A percentile compares a stretch with the other conserved stretches of the same genome.
These are phyloP conservation scores for Lepiota brunneoincarnata DNA, from an alignment of 768 basidiomycete species.

Conservation along the genomic window DNA sequence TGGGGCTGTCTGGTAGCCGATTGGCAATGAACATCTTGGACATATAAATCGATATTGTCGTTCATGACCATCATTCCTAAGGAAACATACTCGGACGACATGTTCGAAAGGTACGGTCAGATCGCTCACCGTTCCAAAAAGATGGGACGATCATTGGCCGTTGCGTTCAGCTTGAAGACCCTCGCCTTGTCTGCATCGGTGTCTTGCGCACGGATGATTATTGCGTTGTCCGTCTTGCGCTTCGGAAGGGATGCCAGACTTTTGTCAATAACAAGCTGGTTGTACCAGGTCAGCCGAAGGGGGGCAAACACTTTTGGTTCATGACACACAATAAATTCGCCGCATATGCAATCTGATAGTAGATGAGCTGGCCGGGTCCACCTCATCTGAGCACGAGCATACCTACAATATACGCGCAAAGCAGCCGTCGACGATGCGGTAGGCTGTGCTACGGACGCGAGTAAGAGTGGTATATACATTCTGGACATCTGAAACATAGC, in stretches of 20 bases:
- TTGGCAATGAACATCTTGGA: constrained; percentile 62
- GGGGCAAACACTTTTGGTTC: not conserved
- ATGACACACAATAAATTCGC: constrained; percentile 75
- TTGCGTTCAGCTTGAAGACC: constrained; percentile 87
- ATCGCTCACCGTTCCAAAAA: constrained; percentile 70
- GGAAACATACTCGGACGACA: constrained; percentile 4
- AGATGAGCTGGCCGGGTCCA: constrained; percentile 15
- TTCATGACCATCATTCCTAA: constrained; percentile 67
- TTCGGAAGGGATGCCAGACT: constrained; percentile 64
- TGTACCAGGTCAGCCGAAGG: not conserved
- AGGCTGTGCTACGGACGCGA: constrained; percentile 54
- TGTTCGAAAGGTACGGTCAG: not conserved
- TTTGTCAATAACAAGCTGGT: constrained; percentile 80
- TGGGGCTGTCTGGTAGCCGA: constrained; percentile 76
- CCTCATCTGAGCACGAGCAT: not conserved
- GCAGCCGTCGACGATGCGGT: constrained; percentile 77
- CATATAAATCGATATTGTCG: constrained; percentile 72
- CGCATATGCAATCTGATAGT: constrained; percentile 76
- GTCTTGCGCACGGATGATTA: constrained; percentile 76
- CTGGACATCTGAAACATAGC: constrained; percentile 17
- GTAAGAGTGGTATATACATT: not conserved
- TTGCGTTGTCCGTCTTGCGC: constrained; percentile 76
- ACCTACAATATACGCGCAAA: constrained; percentile 79
- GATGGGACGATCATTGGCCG: constrained; percentile 56
- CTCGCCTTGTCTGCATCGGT: constrained; percentile 52